phyloP scores from a whole-genome alignment of 2,329 filamentous ascomycete genomes.

The Pseudopyrenochaeta lycopersici region DNA sequence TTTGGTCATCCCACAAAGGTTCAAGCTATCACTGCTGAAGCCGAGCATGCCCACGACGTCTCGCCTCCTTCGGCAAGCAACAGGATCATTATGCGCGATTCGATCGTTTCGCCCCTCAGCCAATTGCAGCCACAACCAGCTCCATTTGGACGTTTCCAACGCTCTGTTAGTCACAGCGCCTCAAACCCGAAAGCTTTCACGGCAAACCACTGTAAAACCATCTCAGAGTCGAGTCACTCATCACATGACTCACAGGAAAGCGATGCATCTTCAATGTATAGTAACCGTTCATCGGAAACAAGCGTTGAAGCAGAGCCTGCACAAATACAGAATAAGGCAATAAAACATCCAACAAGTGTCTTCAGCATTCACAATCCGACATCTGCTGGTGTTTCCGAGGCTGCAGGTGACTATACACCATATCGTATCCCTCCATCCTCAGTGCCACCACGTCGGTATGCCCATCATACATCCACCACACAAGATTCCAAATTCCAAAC shows the following conservation, averaged over 20 bases:
- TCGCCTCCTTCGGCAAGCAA: constrained; percentile 44
- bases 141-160: constrained; percentile 21
- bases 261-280: constrained; percentile 51
- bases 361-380: constrained; percentile 28
- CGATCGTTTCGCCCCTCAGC: constrained; percentile 42
- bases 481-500: constrained; percentile 33
- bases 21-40: constrained; percentile 28
- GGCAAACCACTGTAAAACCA: constrained; percentile 18
- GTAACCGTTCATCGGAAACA: constrained; percentile 50
- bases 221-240: constrained; percentile 35
- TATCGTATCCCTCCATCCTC: constrained; percentile 22
- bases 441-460: constrained; percentile 33
- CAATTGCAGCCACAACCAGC: constrained; percentile 22
- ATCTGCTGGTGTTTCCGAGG: constrained; percentile 34
- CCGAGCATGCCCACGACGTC: constrained; percentile 31
- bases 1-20: constrained; percentile 29
- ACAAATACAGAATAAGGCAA: constrained; percentile 22
- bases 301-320: constrained; percentile 45
- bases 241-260: constrained; percentile 48
- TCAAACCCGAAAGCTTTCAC: constrained; percentile 6
- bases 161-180: constrained; percentile 17
- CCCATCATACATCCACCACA: constrained; percentile 31
- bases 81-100: constrained; percentile 31
- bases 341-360: constrained; percentile 23
- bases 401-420: constrained; percentile 15